These are phyloP conservation scores for Pyricularia pennisetigena DNA, from an alignment of 2,329 filamentous ascomycete genomes.

Conservation along the genomic window DNA sequence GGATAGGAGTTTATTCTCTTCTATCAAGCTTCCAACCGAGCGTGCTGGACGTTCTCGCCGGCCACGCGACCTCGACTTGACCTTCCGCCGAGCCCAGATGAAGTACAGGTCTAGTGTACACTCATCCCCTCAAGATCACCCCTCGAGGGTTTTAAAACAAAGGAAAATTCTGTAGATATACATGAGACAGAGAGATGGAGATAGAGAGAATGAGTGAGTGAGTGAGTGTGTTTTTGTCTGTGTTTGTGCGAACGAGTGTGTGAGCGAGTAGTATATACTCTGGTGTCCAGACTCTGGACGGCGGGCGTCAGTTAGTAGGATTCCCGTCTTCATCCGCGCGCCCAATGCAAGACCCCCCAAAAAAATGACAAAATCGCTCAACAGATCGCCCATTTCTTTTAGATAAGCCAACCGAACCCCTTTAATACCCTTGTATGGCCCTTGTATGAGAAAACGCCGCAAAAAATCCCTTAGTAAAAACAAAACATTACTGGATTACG, in stretches of 20 bases:
- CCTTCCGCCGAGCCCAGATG: background rate
- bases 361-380: background rate
- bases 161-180: background rate
- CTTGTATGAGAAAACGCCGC: background rate
- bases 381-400: background rate
- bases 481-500: constrained; percentile 5
- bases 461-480: constrained; percentile 1
- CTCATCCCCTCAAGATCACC: background rate
- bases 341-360: background rate
- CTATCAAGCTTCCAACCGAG: constrained; percentile 1
- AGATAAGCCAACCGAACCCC: background rate
- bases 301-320: background rate
- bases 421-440: background rate
- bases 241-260: background rate
- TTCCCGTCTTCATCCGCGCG: background rate
- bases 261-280: constrained; percentile 1
- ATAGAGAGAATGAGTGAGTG: no score
- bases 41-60: constrained; percentile 1
- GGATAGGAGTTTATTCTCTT: constrained; percentile 1
- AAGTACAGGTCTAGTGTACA: background rate
- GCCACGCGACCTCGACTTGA: constrained; percentile 1
- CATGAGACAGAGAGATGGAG: background rate
- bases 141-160: background rate
- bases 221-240: background rate
- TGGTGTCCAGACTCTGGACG: background rate